phyloP scores from a whole-genome alignment of 2,329 filamentous ascomycete species.

The Trichoderma harzianum region DNA sequence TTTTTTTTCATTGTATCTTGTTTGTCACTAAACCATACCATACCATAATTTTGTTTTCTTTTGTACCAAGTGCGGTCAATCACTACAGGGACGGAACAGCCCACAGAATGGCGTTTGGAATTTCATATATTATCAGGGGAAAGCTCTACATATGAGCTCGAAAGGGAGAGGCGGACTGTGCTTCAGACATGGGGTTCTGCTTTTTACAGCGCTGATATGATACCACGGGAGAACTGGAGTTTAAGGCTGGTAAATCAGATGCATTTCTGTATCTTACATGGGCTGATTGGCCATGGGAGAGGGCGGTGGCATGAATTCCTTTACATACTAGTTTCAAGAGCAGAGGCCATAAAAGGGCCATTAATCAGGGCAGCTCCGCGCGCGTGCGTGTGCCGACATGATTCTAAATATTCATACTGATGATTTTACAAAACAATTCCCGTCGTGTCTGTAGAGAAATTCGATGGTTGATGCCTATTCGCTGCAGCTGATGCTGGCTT shows the following conservation, averaged over 20 bases:
- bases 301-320: neutral
- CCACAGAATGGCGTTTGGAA: slow-evolving; percentile 17
- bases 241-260: slow-evolving; percentile 25
- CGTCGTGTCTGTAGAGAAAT: neutral
- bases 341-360: neutral
- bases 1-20: slow-evolving; percentile 18
- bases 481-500: neutral
- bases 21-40: neutral
- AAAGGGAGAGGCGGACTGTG: slow-evolving; percentile 2
- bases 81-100: slow-evolving; percentile 2
- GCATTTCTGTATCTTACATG: slow-evolving; percentile 19
- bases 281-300: slow-evolving; percentile 1
- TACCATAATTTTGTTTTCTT: neutral
- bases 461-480: neutral
- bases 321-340: neutral
- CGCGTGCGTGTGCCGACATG: neutral
- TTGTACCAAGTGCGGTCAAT: neutral
- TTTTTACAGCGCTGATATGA: slow-evolving; percentile 31
- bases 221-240: slow-evolving; percentile 35
- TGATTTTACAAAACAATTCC: neutral
- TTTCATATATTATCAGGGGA: slow-evolving; percentile 12
- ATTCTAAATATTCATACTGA: neutral
- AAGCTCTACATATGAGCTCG: neutral
- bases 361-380: neutral
- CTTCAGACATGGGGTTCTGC: slow-evolving; percentile 12